Percentiles rank a stretch among this genome's conserved stretches.
phyloP scores from a whole-genome alignment of 495 filamentous ascomycete species.

The Aspergillus leporis region DNA sequence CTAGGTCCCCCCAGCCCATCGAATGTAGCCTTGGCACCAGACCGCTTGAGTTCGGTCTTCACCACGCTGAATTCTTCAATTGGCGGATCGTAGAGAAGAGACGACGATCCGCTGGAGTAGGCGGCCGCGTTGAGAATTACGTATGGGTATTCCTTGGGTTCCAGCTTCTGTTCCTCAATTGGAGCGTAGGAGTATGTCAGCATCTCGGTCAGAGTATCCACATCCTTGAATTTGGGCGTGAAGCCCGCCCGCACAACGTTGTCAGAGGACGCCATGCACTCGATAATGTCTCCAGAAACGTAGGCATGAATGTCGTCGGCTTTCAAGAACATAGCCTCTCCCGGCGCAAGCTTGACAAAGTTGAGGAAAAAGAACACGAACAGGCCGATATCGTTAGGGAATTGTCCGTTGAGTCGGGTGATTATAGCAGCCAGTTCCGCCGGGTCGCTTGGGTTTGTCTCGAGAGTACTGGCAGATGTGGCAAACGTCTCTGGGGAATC shows the following conservation, averaged over 20 bases:
- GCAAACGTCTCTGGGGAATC: constrained; percentile 43
- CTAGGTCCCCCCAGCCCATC: constrained; percentile 85
- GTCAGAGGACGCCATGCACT: constrained; percentile 98
- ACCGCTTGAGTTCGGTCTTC: constrained; percentile 68
- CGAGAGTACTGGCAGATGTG: constrained; percentile 34
- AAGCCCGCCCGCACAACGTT: constrained; percentile 97
- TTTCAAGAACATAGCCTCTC: constrained; percentile 93
- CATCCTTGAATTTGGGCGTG: constrained; percentile 98
- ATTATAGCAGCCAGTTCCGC: constrained; percentile 74
- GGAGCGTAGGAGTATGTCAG: constrained; percentile 93
- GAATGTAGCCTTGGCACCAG: constrained; percentile 79
- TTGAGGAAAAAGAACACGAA: constrained; percentile 84
- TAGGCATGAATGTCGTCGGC: constrained; percentile 98
- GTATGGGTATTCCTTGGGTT: constrained; percentile 79
- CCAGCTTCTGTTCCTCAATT: constrained; percentile 91
- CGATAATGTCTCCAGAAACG: constrained; percentile 92
- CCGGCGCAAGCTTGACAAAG: constrained; percentile 75
- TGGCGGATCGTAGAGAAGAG: constrained; percentile 84
- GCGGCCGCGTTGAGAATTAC: constrained; percentile 73
- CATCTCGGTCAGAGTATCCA: constrained; percentile 85
- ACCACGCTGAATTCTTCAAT: constrained; percentile 97
- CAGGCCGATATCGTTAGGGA: constrained; percentile 73
- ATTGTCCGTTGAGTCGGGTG: constrained; percentile 70
- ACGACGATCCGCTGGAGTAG: constrained; percentile 70
- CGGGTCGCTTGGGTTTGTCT: constrained; percentile 40